Evolutionary conservation across 2,329 filamentous ascomycete species (phyloP), one percentile per base, ranked within the genome.

Genomic region (Fusarium dimerum): DNA sequence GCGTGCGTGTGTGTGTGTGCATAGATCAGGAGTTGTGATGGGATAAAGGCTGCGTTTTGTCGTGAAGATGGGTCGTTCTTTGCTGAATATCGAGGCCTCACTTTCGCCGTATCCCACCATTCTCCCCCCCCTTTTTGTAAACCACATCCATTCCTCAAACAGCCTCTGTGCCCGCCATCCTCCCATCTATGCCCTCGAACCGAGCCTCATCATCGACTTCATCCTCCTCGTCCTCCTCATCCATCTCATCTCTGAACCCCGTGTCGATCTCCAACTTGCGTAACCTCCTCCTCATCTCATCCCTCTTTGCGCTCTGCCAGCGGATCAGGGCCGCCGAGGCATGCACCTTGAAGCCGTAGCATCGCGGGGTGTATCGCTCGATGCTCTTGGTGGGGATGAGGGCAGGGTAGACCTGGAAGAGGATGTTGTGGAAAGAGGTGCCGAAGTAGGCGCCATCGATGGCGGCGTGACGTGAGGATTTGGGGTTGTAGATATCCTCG

Each of bases 361-460:
- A 88, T 52, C 89, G 85, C 20, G 94, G 94, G 51, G 93, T 84
- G 74, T 97, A 97, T 61, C 94, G 85, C 59, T 91, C 86, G 57
- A 86, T 80, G 63, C 85, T 91, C 81, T 97, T 99, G 61, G 85
- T 79, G 3, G 94, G 94, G 47, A 95, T 85, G 63, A 99, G 81
- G 20, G 89, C 86, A 6, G 94, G 93, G 71, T 97, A 97, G 50
- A 99, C 94, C 73, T 99, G 94, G 79, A 99, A 97, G 57, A 99
- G 85, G 74, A 99, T 97, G 76, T 97, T 97, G 80, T 97, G 93
- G 80, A 99, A 99, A 3, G 90, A 96, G 44, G 93, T 92, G 63
- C 94, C 94, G 64, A 99, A 99, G 80, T 97, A 99, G 60, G 94
- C 94, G 58, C 94, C 94, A 71, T 99, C 94, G 67, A 99, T 97